A percentile compares a stretch with the other conserved stretches of the same genome.
Conservation (phyloP, 2,329 filamentous ascomycete species). For the Cladophialophora psammophila region DNA sequence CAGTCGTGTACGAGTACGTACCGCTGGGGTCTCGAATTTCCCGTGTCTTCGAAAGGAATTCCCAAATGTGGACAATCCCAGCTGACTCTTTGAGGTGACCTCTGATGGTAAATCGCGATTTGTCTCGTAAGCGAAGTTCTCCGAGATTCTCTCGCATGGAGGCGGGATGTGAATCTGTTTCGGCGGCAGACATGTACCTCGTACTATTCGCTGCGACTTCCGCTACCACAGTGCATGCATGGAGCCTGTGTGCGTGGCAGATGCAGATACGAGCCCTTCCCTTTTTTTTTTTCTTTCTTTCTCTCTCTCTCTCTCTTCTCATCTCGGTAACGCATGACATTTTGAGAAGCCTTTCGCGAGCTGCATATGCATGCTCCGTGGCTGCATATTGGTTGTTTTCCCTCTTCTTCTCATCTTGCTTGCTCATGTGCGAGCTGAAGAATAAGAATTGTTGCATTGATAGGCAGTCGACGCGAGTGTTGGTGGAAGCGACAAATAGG, state of each 20-base stretch:
- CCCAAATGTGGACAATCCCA: background rate
- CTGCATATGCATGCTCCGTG: background rate
- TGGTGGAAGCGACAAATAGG: background rate
- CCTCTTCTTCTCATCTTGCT: background rate
- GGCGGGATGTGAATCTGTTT: background rate
- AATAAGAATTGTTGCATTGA: conserved; percentile 2
- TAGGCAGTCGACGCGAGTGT: background rate
- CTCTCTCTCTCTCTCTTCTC: background rate
- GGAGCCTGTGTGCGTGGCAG: conserved; percentile 1
- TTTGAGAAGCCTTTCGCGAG: conserved; percentile 15
- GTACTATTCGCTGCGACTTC: background rate
- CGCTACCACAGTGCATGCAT: background rate
- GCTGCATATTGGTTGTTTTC: background rate
- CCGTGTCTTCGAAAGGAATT: background rate
- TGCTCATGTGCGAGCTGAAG: background rate
- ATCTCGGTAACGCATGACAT: conserved; percentile 22
- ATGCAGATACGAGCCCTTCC: conserved; percentile 2
- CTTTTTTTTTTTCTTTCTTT: background rate
- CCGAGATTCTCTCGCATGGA: background rate
- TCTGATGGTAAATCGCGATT: background rate
- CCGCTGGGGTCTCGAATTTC: background rate
- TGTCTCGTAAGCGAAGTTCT: conserved; percentile 1
- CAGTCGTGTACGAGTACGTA: background rate
- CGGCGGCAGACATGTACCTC: background rate
- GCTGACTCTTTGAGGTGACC: background rate